phyloP scores from a whole-genome alignment of 495 filamentous ascomycete genomes.

The Podospora tetraspora region DNA sequence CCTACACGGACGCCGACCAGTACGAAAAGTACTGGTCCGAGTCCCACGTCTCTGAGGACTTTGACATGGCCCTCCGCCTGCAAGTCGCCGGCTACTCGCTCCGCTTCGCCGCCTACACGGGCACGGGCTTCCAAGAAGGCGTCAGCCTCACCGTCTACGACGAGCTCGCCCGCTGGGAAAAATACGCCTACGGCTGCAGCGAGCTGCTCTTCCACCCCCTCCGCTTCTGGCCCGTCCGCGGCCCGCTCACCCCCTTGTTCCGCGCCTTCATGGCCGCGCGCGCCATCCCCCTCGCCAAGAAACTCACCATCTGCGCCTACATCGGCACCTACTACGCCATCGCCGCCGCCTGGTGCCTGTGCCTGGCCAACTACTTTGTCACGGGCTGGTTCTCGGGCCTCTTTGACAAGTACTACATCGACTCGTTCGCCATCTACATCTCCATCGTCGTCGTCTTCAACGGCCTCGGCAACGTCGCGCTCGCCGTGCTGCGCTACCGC shows the following conservation, averaged over 20 bases:
- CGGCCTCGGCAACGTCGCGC: constrained; percentile 47
- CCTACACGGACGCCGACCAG: constrained; percentile 34
- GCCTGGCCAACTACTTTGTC: constrained; percentile 59
- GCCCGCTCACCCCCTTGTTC: constrained; percentile 65
- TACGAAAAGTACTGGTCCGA: constrained; percentile 71
- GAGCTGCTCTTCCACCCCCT: constrained; percentile 56
- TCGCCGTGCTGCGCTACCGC: constrained; percentile 52
- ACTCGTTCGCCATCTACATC: constrained; percentile 55
- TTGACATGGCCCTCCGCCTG: constrained; percentile 68
- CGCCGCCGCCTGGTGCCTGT: constrained; percentile 60
- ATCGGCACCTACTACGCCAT: constrained; percentile 75
- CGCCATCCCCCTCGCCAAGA: constrained; percentile 56
- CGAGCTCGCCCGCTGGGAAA: constrained; percentile 69
- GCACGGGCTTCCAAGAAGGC: constrained; percentile 66
- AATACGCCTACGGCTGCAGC: constrained; percentile 72
- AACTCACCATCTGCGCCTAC: constrained; percentile 67
- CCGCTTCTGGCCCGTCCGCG: constrained; percentile 46
- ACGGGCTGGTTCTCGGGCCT: constrained; percentile 55
- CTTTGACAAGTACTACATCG: constrained; percentile 58
- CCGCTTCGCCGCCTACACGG: constrained; percentile 58
- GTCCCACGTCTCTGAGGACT: constrained; percentile 67
- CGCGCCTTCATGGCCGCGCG: constrained; percentile 48
- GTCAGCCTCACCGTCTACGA: constrained; percentile 73
- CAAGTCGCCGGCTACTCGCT: constrained; percentile 59
- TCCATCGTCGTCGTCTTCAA: constrained; percentile 54